Percentiles rank a stretch among this genome's conserved stretches.
Evolutionary conservation across 106 monocot species (phyloP).

Genomic region (Narthecium ossifragum): DNA sequence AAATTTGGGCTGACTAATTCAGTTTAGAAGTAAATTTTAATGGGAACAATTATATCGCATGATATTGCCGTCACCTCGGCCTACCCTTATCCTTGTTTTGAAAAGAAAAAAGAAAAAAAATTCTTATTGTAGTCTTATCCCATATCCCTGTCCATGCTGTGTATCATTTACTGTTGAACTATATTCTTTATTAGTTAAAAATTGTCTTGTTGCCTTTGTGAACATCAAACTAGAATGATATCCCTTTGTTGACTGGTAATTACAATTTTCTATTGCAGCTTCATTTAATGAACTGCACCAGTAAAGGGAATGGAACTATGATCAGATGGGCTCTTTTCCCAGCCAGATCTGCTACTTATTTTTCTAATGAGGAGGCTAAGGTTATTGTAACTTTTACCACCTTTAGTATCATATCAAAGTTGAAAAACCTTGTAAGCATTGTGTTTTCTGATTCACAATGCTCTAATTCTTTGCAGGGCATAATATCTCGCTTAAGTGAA

Average conservation of each 20-base stretch:
- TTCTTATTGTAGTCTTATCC: not conserved
- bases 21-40: no score
- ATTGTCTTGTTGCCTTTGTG: no score
- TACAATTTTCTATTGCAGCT: constrained; percentile 34
- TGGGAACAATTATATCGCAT: not conserved
- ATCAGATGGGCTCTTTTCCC: constrained; percentile 71
- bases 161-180: not conserved
- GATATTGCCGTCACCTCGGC: not conserved
- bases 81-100: no score
- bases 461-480: constrained; percentile 43
- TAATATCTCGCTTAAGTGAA: constrained; percentile 74
- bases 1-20: no score
- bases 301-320: constrained; percentile 55
- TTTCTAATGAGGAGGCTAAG: constrained; percentile 55
- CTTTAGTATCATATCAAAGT: not conserved
- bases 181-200: not conserved
- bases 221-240: no score
- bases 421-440: not conserved
- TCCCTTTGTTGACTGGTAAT: no score
- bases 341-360: constrained; percentile 40
- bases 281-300: constrained; percentile 35
- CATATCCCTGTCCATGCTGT: not conserved
- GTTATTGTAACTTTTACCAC: not conserved
- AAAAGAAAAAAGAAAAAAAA: no score
- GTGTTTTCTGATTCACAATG: not conserved